A percentile compares a stretch with the other conserved stretches of the same genome.
Conservation (phyloP, 768 basidiomycete species). For the Tremella yokohamensis region DNA sequence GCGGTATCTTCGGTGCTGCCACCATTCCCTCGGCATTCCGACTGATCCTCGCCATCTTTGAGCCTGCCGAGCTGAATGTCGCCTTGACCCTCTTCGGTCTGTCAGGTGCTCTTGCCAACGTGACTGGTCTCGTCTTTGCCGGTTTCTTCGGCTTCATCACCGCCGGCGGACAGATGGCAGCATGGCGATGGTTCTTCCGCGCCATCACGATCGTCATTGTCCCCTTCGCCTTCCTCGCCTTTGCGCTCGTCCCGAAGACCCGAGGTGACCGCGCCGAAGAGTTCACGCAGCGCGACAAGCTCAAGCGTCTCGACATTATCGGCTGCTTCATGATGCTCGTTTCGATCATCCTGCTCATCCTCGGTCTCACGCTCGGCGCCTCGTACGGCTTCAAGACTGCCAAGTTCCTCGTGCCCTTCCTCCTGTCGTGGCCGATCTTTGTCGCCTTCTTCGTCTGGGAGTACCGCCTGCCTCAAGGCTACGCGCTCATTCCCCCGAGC, state of each 20-base stretch:
- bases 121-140: conserved; percentile 27
- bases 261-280: conserved; percentile 10
- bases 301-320: conserved; percentile 40
- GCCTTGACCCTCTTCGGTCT: conserved; percentile 31
- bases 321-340: conserved; percentile 37
- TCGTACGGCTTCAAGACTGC: conserved; percentile 44
- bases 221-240: conserved; percentile 19
- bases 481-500: conserved; percentile 41
- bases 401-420: conserved; percentile 42
- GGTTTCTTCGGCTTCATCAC: conserved; percentile 29
- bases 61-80: conserved; percentile 22
- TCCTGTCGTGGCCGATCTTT: conserved; percentile 39
- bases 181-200: conserved; percentile 42
- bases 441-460: conserved; percentile 46
- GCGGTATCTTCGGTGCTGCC: conserved; percentile 28
- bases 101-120: conserved; percentile 24
- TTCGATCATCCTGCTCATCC: conserved; percentile 44
- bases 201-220: conserved; percentile 16
- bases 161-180: conserved; percentile 20
- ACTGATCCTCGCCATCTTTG: conserved; percentile 30
- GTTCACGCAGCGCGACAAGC: conserved; percentile 13
- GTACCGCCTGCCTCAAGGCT: conserved; percentile 26
- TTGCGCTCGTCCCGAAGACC: conserved; percentile 25
- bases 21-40: conserved; percentile 18
- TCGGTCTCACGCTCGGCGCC: conserved; percentile 46